Evolutionary conservation across 495 filamentous ascomycete species (phyloP).

Genomic region (Stereocaulon alpinum): DNA sequence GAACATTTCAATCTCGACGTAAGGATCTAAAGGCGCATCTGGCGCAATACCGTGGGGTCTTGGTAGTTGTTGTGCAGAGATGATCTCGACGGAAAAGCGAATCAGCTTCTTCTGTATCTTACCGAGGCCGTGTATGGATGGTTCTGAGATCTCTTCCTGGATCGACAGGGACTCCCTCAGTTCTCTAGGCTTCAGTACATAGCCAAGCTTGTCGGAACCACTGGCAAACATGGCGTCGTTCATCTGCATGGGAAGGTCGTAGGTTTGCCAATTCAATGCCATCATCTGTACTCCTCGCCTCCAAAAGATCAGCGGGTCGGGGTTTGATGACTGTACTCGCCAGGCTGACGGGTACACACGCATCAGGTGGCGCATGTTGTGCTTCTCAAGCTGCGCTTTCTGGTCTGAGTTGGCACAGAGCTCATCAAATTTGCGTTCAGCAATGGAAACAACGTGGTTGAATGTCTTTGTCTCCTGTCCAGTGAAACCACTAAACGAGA

Average conservation of each 20-base stretch:
- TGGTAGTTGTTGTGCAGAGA: conserved; percentile 91
- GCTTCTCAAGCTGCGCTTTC: conserved; percentile 65
- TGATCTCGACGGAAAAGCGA: conserved; percentile 72
- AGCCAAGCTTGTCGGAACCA: conserved; percentile 76
- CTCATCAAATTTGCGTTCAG: conserved; percentile 71
- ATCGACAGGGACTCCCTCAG: conserved; percentile 47
- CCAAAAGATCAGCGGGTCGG: conserved; percentile 87
- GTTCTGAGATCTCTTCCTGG: conserved; percentile 22
- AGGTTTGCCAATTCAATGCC: conserved; percentile 96
- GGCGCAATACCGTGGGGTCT: conserved; percentile 58
- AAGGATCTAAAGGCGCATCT: conserved; percentile 75
- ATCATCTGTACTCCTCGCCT: conserved; percentile 93
- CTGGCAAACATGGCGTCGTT: conserved; percentile 98
- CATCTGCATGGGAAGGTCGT: conserved; percentile 85
- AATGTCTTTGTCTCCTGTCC: conserved; percentile 64
- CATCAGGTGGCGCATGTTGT: conserved; percentile 88
- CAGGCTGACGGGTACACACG: conserved; percentile 79
- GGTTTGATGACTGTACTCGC: conserved; percentile 78
- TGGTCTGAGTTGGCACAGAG: conserved; percentile 59
- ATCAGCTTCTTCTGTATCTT: conserved; percentile 67
- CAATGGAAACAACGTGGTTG: conserved; percentile 93
- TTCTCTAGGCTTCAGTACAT: conserved; percentile 84
- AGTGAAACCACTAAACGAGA: conserved; percentile 72
- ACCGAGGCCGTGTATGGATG: conserved; percentile 27
- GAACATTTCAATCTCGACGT: conserved; percentile 89